Percentiles rank a stretch among this genome's conserved stretches.
phyloP scores from a whole-genome alignment of 495 filamentous ascomycete species.

The Daldinia bambusicola region DNA sequence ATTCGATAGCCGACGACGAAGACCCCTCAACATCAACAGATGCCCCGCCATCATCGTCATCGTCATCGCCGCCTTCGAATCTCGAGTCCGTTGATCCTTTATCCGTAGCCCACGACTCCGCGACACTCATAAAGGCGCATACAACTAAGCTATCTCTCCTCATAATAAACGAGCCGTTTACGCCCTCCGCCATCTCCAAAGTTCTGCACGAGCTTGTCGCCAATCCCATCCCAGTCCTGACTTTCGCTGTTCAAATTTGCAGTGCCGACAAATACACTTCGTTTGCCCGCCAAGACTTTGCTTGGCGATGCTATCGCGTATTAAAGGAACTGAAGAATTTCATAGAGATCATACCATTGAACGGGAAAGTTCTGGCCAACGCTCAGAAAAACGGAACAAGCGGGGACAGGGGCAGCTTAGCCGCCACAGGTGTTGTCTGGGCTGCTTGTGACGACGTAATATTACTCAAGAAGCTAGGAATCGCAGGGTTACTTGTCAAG shows the following conservation, averaged over 20 bases:
- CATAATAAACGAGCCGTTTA: constrained; percentile 84
- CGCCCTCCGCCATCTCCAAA: constrained; percentile 73
- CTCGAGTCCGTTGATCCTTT: constrained; percentile 55
- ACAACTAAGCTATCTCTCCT: constrained; percentile 87
- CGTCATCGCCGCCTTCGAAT: constrained; percentile 11
- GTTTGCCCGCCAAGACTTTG: constrained; percentile 66
- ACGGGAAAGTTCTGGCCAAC: constrained; percentile 57
- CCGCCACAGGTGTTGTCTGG: constrained; percentile 70
- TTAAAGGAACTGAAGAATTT: constrained; percentile 59
- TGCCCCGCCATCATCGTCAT: neutral
- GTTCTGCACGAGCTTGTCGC: constrained; percentile 73
- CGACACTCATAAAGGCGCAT: constrained; percentile 77
- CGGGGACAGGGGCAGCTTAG: constrained; percentile 64
- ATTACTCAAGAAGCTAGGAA: constrained; percentile 68
- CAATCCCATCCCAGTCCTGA: constrained; percentile 74
- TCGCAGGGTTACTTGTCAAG: constrained; percentile 68
- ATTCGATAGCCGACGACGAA: constrained; percentile 40
- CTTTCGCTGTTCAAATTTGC: constrained; percentile 73
- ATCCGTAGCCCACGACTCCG: constrained; percentile 67
- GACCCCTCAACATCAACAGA: neutral
- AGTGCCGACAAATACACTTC: constrained; percentile 66
- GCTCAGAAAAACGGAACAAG: constrained; percentile 56
- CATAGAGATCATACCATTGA: constrained; percentile 55
- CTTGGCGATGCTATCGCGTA: constrained; percentile 56
- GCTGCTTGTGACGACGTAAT: constrained; percentile 77